Percentiles rank a stretch among this genome's conserved stretches.
Evolutionary conservation across 2,329 filamentous ascomycete genomes (phyloP).

Genomic region (Neopestalotiopsis sp.): DNA sequence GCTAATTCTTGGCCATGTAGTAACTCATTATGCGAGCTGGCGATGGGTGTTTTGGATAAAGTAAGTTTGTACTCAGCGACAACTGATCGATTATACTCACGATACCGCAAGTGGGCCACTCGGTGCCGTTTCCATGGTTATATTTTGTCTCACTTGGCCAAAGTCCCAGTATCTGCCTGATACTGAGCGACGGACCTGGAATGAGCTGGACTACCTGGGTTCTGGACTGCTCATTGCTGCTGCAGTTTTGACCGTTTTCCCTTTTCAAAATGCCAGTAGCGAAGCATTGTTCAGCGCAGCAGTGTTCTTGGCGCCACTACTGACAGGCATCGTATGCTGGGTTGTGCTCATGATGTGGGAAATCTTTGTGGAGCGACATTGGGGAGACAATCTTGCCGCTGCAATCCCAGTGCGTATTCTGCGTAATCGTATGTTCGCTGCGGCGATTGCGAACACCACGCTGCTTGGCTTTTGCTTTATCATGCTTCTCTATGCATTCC

Average conservation of each 20-base stretch:
- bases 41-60: conserved; percentile 66
- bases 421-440: conserved; percentile 50
- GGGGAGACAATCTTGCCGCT: conserved; percentile 40
- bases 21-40: conserved; percentile 56
- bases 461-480: conserved; percentile 57
- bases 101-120: conserved; percentile 51
- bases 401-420: conserved; percentile 56
- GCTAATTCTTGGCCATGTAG: background rate
- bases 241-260: conserved; percentile 60
- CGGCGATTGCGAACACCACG: conserved; percentile 49
- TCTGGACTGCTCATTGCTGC: conserved; percentile 58
- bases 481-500: conserved; percentile 53
- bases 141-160: conserved; percentile 59
- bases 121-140: conserved; percentile 47
- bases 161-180: conserved; percentile 42
- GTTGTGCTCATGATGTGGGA: conserved; percentile 47
- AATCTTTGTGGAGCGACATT: conserved; percentile 33
- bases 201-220: conserved; percentile 57
- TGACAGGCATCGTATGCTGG: conserved; percentile 42
- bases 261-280: conserved; percentile 58
- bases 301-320: conserved; percentile 47
- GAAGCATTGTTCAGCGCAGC: conserved; percentile 45
- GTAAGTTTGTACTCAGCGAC: conserved; percentile 37
- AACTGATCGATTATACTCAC: conserved; percentile 24
- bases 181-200: conserved; percentile 47